These are phyloP conservation scores for Trypanosoma theileri DNA, from an alignment of 208 protist genomes.

Conservation along the genomic window DNA sequence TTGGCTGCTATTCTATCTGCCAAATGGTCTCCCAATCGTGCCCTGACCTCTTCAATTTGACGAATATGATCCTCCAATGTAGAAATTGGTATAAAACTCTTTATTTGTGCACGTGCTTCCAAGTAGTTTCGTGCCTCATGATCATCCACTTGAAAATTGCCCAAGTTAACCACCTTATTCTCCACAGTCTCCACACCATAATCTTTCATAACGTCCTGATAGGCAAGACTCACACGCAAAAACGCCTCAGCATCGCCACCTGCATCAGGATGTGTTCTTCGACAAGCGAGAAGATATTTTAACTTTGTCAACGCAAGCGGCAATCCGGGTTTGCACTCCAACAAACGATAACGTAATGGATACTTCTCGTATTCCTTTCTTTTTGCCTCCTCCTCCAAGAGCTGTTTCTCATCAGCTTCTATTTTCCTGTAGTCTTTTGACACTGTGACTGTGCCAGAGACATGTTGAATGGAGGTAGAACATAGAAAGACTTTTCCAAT, in stretches of 20 bases:
- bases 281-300: conserved; percentile 79
- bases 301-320: conserved; percentile 76
- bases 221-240: conserved; percentile 73
- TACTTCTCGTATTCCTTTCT: conserved; percentile 58
- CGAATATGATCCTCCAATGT: conserved; percentile 83
- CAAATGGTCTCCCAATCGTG: conserved; percentile 61
- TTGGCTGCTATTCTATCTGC: conserved; percentile 58
- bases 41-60: conserved; percentile 70
- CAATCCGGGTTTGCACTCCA: conserved; percentile 72
- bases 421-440: conserved; percentile 77
- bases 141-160: conserved; percentile 76
- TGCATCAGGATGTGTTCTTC: conserved; percentile 77
- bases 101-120: conserved; percentile 56
- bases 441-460: conserved; percentile 32
- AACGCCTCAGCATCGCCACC: conserved; percentile 80
- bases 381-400: conserved; percentile 45
- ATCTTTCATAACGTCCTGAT: conserved; percentile 88
- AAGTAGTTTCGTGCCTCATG: conserved; percentile 83
- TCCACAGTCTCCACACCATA: conserved; percentile 85
- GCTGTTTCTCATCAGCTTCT: conserved; percentile 45
- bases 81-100: conserved; percentile 79
- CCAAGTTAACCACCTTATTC: conserved; percentile 83
- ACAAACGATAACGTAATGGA: conserved; percentile 76
- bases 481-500: conserved; percentile 32
- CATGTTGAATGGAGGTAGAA: conserved; percentile 44